These are phyloP conservation scores for Terfezia boudieri DNA, from an alignment of 495 filamentous ascomycete genomes.

Conservation along the genomic window DNA sequence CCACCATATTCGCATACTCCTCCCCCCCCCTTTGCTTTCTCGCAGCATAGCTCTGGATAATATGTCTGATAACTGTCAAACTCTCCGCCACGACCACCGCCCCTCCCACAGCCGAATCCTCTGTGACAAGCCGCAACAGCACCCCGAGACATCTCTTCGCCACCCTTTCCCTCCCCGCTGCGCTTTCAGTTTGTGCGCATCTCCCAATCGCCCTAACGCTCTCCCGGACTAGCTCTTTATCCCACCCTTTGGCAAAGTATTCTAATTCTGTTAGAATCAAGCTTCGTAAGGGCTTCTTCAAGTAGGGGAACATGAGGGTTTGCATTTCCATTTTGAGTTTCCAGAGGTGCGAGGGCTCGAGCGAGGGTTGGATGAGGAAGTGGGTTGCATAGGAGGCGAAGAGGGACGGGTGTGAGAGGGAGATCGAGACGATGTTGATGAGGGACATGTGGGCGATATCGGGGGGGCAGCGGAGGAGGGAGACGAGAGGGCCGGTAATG, in stretches of 20 bases:
- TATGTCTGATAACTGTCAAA: constrained; percentile 76
- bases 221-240: constrained; percentile 60
- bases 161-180: constrained; percentile 20
- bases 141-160: constrained; percentile 57
- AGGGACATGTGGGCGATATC: constrained; percentile 78
- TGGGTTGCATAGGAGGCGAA: constrained; percentile 72
- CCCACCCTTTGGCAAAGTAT: constrained; percentile 61
- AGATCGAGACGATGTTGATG: constrained; percentile 81
- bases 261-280: constrained; percentile 80
- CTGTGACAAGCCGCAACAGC: constrained; percentile 49
- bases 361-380: constrained; percentile 55
- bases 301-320: constrained; percentile 70
- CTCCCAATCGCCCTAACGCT: constrained; percentile 79
- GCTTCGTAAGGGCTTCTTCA: constrained; percentile 48
- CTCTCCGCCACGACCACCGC: constrained; percentile 55
- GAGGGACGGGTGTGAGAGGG: constrained; percentile 41
- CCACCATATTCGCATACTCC: constrained; percentile 21
- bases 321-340: constrained; percentile 76
- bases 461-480: constrained; percentile 57
- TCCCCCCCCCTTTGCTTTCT: constrained; percentile 15
- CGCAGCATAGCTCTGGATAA: constrained; percentile 81
- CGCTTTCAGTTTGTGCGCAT: constrained; percentile 57
- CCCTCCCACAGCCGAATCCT: constrained; percentile 38
- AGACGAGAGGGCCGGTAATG: constrained; percentile 62
- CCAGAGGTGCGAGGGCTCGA: constrained; percentile 63